Conservation (phyloP, 2,329 filamentous ascomycete species). For the Sclerotinia sclerotiorum region DNA sequence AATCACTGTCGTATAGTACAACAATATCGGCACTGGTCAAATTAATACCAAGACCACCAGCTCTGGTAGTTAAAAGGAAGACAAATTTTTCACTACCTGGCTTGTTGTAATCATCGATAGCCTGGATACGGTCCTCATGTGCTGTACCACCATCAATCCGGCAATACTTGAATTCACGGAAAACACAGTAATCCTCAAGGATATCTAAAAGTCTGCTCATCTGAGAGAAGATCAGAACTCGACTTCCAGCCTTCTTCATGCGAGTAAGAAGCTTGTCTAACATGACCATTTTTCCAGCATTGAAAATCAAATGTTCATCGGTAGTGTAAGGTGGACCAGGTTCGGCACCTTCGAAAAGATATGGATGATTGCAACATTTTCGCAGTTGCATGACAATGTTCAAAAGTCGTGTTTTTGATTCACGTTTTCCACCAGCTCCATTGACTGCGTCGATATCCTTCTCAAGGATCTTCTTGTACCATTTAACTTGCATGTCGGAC, state of each 20-base stretch:
- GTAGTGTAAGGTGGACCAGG: constrained; percentile 97
- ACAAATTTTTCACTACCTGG: constrained; percentile 94
- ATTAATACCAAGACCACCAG: constrained; percentile 95
- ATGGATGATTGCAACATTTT: constrained; percentile 98
- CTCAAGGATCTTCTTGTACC: constrained; percentile 98
- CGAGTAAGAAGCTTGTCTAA: constrained; percentile 86
- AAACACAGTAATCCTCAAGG: constrained; percentile 96
- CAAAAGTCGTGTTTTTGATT: constrained; percentile 93
- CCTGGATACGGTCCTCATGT: constrained; percentile 94
- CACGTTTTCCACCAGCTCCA: constrained; percentile 90
- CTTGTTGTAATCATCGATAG: constrained; percentile 98
- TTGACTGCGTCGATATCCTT: constrained; percentile 99
- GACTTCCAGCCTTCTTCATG: constrained; percentile 81
- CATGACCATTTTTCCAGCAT: constrained; percentile 96
- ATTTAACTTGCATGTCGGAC: constrained; percentile 98
- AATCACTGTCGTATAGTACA: constrained; percentile 94
- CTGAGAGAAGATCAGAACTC: constrained; percentile 98
- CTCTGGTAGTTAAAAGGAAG: constrained; percentile 91
- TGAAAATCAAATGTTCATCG: constrained; percentile 90
- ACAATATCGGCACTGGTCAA: constrained; percentile 94
- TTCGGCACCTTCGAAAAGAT: constrained; percentile 95
- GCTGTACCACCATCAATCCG: constrained; percentile 96
- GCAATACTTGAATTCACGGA: constrained; percentile 92
- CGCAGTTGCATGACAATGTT: constrained; percentile 99
- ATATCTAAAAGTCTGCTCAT: constrained; percentile 98